These are phyloP conservation scores for Zygoascus ofunaensis DNA, from an alignment of 805 yeast species.

Conservation along the genomic window DNA sequence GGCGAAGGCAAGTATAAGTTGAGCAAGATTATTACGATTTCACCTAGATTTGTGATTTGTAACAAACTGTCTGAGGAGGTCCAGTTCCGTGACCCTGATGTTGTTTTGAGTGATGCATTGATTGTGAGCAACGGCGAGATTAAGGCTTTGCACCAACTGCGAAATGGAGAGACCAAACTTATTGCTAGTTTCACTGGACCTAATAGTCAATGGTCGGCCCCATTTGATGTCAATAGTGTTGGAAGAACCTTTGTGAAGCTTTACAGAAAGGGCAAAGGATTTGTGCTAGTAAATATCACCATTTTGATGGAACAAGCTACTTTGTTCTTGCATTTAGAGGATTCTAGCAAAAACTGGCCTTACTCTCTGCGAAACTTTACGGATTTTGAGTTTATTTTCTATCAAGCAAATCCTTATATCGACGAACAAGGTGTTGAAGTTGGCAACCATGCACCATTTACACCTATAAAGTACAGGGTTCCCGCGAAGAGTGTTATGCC, in stretches of 20 bases:
- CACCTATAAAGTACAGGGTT: constrained; percentile 69
- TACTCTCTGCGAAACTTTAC: constrained; percentile 84
- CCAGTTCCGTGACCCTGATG: constrained; percentile 58
- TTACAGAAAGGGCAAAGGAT: constrained; percentile 48
- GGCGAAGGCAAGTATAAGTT: constrained; percentile 78
- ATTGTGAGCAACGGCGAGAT: constrained; percentile 18
- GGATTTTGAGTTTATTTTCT: constrained; percentile 74
- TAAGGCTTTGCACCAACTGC: constrained; percentile 42
- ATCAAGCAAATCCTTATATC: constrained; percentile 69
- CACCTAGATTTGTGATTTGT: constrained; percentile 73
- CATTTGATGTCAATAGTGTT: constrained; percentile 73
- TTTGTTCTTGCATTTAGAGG: constrained; percentile 61
- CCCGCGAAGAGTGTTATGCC: constrained; percentile 96
- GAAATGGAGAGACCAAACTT: constrained; percentile 47
- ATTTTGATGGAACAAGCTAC: constrained; percentile 74
- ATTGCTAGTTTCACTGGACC: constrained; percentile 50
- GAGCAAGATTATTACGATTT: constrained; percentile 65
- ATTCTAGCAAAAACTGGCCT: constrained; percentile 83
- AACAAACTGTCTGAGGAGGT: constrained; percentile 52
- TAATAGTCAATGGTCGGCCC: constrained; percentile 71
- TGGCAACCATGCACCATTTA: constrained; percentile 46
- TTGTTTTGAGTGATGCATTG: constrained; percentile 33
- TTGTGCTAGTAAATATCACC: constrained; percentile 57
- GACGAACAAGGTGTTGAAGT: constrained; percentile 56
- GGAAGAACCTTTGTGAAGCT: constrained; percentile 75